A percentile compares a stretch with the other conserved stretches of the same genome.
Conservation (phyloP, 1,139 yeast species). For the Saccharomyces hybrid region DNA sequence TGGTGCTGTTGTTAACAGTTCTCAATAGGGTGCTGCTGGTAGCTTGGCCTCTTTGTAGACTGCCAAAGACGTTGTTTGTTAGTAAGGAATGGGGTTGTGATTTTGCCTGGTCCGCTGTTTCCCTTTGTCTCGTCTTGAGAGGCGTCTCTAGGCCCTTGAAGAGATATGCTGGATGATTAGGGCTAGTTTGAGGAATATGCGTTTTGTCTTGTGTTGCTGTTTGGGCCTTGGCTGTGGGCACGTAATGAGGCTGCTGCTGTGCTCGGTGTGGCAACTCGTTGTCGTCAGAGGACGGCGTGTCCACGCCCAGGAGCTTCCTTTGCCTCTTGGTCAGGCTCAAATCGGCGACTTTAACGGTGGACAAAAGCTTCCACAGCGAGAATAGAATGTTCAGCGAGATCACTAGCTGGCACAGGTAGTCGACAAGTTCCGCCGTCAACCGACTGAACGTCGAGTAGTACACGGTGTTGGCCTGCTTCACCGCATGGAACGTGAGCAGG, state of each 20-base stretch:
- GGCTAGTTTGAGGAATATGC: not conserved
- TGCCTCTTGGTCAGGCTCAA: slow-evolving; percentile 38
- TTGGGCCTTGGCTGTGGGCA: not conserved
- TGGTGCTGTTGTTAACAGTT: not conserved
- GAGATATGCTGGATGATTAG: slow-evolving; percentile 23
- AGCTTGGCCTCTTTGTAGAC: not conserved
- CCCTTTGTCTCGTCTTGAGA: slow-evolving; percentile 13
- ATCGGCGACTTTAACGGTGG: slow-evolving; percentile 34
- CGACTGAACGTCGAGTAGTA: slow-evolving; percentile 1
- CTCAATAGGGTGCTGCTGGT: not conserved
- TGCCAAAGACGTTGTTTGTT: not conserved
- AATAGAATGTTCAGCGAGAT: slow-evolving; percentile 34
- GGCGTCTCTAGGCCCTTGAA: slow-evolving; percentile 31
- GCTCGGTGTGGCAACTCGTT: not conserved
- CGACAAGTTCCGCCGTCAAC: slow-evolving; percentile 10
- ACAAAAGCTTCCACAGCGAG: slow-evolving; percentile 34
- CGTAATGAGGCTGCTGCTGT: not conserved
- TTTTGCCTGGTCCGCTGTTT: slow-evolving; percentile 5
- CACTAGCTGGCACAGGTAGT: slow-evolving; percentile 28
- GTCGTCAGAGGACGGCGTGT: slow-evolving; percentile 10
- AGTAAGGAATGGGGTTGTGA: not conserved
- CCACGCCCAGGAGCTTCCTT: slow-evolving; percentile 37
- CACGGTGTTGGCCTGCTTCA: not conserved
- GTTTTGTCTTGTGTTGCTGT: not conserved
- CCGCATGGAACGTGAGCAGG: not conserved